Evolutionary conservation across 306 rosid genomes (phyloP).

Genomic region (Lathyrus sativus): DNA sequence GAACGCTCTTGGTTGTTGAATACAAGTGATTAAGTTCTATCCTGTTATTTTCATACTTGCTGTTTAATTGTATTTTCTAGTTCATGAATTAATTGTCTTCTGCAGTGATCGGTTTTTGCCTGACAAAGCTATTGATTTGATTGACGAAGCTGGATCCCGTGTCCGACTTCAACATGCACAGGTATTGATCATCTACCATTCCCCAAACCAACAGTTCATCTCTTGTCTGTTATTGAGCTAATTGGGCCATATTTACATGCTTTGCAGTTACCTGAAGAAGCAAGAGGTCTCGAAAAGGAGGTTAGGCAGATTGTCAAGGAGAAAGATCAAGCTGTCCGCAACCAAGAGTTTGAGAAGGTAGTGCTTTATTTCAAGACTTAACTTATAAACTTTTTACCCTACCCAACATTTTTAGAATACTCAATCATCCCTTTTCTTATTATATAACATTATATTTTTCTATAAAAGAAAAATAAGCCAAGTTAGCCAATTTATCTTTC

Average conservation of each 20-base stretch:
- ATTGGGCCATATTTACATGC: conserved; percentile 21
- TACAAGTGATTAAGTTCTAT: conserved; percentile 2
- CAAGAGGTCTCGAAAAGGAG: conserved; percentile 85
- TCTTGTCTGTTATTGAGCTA: conserved; percentile 29
- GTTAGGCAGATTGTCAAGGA: conserved; percentile 87
- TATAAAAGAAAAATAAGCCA: not conserved
- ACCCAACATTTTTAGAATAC: not conserved
- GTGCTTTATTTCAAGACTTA: conserved; percentile 5
- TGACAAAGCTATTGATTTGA: conserved; percentile 90
- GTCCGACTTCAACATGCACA: conserved; percentile 94
- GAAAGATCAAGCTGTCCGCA: conserved; percentile 85
- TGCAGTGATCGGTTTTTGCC: conserved; percentile 94
- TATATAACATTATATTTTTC: not conserved
- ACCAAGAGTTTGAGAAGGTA: conserved; percentile 98
- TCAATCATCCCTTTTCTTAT: not conserved
- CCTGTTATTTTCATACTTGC: not conserved
- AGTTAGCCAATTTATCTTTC: too few relatives aligned
- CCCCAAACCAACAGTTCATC: not conserved
- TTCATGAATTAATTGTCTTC: conserved; percentile 24
- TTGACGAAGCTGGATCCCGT: conserved; percentile 97
- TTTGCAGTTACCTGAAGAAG: conserved; percentile 89
- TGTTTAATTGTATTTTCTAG: conserved; percentile 16
- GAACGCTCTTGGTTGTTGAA: not conserved
- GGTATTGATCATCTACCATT: conserved; percentile 43
- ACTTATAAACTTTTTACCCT: not conserved